Evolutionary conservation across 495 filamentous ascomycete species (phyloP).

Genomic region (Massariosphaeria phaeospora): DNA sequence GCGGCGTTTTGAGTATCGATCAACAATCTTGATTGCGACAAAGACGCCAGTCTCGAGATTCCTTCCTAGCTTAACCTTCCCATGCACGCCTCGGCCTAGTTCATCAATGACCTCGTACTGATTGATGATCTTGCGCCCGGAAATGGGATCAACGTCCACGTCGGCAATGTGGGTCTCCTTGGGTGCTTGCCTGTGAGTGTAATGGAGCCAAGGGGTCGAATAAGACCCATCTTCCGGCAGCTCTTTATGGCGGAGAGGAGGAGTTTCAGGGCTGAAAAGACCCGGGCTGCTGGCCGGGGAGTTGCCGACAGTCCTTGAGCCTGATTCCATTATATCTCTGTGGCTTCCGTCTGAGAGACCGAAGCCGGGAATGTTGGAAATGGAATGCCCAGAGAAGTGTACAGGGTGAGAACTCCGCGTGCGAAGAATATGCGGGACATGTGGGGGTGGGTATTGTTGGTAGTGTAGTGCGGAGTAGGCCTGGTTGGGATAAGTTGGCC

Average conservation of each 20-base stretch:
- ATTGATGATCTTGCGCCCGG: conserved; percentile 93
- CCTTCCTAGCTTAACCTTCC: conserved; percentile 56
- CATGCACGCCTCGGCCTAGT: conserved; percentile 86
- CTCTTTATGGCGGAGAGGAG: conserved; percentile 25
- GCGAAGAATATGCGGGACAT: conserved; percentile 31
- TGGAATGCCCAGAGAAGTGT: conserved; percentile 33
- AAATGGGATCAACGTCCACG: conserved; percentile 77
- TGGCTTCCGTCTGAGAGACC: conserved; percentile 23
- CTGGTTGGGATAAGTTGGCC: conserved; percentile 42
- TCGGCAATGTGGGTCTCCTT: conserved; percentile 75
- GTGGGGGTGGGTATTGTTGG: conserved; percentile 39
- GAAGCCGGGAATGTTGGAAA: conserved; percentile 26
- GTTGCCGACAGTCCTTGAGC: conserved; percentile 41
- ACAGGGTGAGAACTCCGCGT: conserved; percentile 38
- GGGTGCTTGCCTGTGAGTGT: conserved; percentile 40
- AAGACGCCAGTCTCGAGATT: conserved; percentile 46
- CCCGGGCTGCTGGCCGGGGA: conserved; percentile 42
- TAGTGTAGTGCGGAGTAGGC: conserved; percentile 42
- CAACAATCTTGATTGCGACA: conserved; percentile 97
- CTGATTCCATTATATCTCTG: conserved; percentile 31
- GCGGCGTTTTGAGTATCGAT: conserved; percentile 85
- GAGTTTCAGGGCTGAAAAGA: conserved; percentile 37
- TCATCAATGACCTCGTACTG: conserved; percentile 95
- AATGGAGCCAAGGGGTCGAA: conserved; percentile 43
- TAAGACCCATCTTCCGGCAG: conserved; percentile 38